Evolutionary conservation across 345 rosid species (phyloP), one percentile per base, ranked within the genome.

Genomic region (Arabis alpina): DNA sequence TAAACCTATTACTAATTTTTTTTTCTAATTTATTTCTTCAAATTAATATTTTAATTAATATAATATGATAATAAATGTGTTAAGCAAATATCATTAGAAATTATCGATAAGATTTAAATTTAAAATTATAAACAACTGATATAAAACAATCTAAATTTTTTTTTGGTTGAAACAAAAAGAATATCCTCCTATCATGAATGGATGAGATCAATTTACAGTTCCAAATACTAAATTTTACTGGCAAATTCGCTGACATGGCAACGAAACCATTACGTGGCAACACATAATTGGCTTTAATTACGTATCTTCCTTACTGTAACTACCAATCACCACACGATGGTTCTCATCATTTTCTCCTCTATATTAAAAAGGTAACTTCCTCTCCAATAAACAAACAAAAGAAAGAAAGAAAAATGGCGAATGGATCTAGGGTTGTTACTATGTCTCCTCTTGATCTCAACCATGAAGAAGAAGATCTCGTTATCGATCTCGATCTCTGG

Each of bases 401-500:
- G 10, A 48, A 53, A 45, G n/a, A 9, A n/a, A 49, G 30, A 6
- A 34, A 45, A 75, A 74, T 75, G 69, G 78, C 74, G 70, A 36
- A 8, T 0, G 63, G 39, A 75, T 54, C 72, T 19, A 59, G 68
- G 44, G 52, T 71, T 43, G 34, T 71, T 62, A 76, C 72, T 51
- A 76, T 75, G 78, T 68, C 70, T 53, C 69, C 78, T 53, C 69
- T 76, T 40, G 7, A 63, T 41, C 64, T 61, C 45, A 8, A 61
- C 71, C 16, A 54, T 6, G 69, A 54, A 61, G 60, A 28, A 8
- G 70, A 55, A 28, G 3, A 28, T 28, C 30, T 32, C 24, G 68
- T 47, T n/a, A 12, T 45, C 60, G 71, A 67, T 68, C 70, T 76
- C 44, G 60, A 70, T 12, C 69, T 66, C 34, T 82, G 86, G 86